phyloP scores from a whole-genome alignment of 345 rosid species.

The Streptanthus diversifolius region DNA sequence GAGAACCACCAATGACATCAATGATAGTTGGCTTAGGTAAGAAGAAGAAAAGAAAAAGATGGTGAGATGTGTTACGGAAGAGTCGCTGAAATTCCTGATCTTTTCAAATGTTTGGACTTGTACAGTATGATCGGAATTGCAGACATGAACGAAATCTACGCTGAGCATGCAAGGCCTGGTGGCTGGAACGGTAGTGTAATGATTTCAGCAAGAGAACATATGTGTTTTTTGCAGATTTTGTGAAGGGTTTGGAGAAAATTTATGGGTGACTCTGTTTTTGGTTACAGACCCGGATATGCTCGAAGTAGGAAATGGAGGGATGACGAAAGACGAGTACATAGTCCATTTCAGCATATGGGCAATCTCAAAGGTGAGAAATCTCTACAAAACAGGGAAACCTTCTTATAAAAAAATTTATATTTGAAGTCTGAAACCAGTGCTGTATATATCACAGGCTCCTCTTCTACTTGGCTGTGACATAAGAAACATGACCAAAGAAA shows the following conservation, averaged over 20 bases:
- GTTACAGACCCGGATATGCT: slow-evolving; percentile 96
- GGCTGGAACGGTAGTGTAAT: slow-evolving; percentile 77
- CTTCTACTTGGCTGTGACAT: slow-evolving; percentile 82
- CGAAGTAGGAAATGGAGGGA: slow-evolving; percentile 97
- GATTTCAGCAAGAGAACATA: neutral
- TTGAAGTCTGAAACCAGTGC: neutral
- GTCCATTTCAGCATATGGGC: slow-evolving; percentile 96
- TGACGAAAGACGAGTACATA: slow-evolving; percentile 74
- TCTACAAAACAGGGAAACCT: neutral
- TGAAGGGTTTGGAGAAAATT: neutral
- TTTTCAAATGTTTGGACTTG: neutral
- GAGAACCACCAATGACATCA: slow-evolving; percentile 85
- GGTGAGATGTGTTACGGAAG: neutral
- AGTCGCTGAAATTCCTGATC: neutral
- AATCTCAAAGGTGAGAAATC: slow-evolving; percentile 63
- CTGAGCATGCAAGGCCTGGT: slow-evolving; percentile 84
- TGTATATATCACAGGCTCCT: slow-evolving; percentile 47
- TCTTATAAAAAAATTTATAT: neutral
- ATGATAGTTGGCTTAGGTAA: slow-evolving; percentile 73
- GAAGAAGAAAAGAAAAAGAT: neutral
- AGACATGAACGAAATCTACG: slow-evolving; percentile 74
- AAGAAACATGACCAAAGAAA: slow-evolving; percentile 60
- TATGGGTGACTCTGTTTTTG: slow-evolving; percentile 8
- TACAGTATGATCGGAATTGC: slow-evolving; percentile 72
- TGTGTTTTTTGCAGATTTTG: neutral